Base-by-base conservation (phyloP, 257 asterid genomes). In the Vinca minor region DNA sequence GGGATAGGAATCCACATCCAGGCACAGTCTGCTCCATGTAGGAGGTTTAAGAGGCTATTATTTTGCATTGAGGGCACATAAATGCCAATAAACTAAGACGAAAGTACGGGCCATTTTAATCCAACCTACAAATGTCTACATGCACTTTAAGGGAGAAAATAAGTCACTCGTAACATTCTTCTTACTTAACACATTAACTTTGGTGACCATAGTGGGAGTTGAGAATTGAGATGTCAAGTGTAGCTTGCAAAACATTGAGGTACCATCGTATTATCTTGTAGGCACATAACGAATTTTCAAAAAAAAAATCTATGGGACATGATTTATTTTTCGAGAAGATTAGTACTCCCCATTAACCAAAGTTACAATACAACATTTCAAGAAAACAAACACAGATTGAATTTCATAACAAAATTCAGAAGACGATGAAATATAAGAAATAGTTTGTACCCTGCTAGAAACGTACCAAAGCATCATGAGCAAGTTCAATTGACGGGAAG, bases 401-500 rank as follows among this genome's bases (percentile, higher is more conserved):
- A 49, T 55, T 28, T 31, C 10, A 56, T 42, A 52, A 46, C 45
- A 25, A 63, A 46, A 59, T 6, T 53, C 36, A 14, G 18, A 54
- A 54, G 39, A 28, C 2, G 6, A 4, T 5, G 1, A 14, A 28
- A 54, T 54, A 21, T 14, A 26, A 54, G 4, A 28, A 14, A 54
- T 1, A 54, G 36, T n/a, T n/a, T 4, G 26, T 7, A n/a, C 7
- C 21, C 14, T 14, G 41, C 6, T 44, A 62, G 54, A 54, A 77
- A 74, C 78, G 52, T 77, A 92, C 96, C 87, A 92, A 67, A 56
- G 97, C 97, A 76, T 78, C 80, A 45, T 69, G 87, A 70, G 98
- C 98, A 71, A 87, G 86, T 74, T 89, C 98, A 31, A 76, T 81
- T 0, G 96, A 77, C 15, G 97, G 96, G 78, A 92, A 89, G 32